Evolutionary conservation across 2,329 filamentous ascomycete species (phyloP).

Genomic region (Akanthomyces lecanii): DNA sequence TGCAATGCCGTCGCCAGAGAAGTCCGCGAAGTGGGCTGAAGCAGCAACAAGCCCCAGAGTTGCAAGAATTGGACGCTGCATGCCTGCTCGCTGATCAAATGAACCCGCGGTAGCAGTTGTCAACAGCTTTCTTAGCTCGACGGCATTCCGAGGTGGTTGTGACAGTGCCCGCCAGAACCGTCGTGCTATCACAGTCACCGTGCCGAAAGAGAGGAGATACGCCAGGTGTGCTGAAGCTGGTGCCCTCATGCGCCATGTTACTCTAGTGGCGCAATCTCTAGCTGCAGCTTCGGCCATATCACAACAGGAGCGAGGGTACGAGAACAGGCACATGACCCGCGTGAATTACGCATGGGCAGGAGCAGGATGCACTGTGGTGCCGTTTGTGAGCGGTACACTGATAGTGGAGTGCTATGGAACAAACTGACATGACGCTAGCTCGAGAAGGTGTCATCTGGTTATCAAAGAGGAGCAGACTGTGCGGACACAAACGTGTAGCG

Average conservation of each 20-base stretch:
- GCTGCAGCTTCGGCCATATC: not conserved
- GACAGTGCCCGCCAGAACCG: not conserved
- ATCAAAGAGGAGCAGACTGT: not conserved
- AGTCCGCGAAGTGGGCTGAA: slow-evolving; percentile 40
- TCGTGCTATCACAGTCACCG: not conserved
- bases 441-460: not conserved
- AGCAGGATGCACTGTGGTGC: not conserved
- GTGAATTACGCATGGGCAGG: not conserved
- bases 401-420: slow-evolving; percentile 1
- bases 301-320: slow-evolving; percentile 2
- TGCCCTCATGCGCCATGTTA: not conserved
- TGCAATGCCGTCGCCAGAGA: slow-evolving; percentile 60
- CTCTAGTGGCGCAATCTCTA: not conserved
- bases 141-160: not conserved
- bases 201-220: slow-evolving; percentile 1
- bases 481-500: not conserved
- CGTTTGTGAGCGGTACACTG: not conserved
- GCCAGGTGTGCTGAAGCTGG: not conserved
- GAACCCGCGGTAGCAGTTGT: not conserved
- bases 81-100: not conserved
- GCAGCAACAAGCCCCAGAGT: not conserved
- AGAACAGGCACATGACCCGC: slow-evolving; percentile 10
- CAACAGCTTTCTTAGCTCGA: not conserved
- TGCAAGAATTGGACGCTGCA: not conserved
- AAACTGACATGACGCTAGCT: slow-evolving; percentile 4